phyloP scores from a whole-genome alignment of 1,139 yeast genomes.

The Yamadazyma triangularis region DNA sequence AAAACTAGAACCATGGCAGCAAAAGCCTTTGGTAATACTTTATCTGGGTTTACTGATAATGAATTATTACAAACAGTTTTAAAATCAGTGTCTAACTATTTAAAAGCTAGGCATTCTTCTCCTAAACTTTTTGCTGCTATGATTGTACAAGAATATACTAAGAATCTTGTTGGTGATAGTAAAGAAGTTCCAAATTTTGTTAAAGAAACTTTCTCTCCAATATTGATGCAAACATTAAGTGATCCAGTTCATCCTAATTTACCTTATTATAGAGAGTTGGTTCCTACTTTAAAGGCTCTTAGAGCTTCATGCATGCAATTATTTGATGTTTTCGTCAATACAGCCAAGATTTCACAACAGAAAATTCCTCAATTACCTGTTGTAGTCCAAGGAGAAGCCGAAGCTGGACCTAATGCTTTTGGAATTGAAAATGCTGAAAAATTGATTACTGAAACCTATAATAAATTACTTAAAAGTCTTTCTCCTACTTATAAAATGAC shows the following conservation, averaged over 20 bases:
- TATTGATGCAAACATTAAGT: slow-evolving; percentile 33
- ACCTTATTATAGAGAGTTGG: slow-evolving; percentile 75
- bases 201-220: slow-evolving; percentile 21
- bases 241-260: slow-evolving; percentile 33
- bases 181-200: slow-evolving; percentile 10
- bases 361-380: slow-evolving; percentile 83
- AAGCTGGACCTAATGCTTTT: slow-evolving; percentile 94
- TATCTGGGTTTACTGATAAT: slow-evolving; percentile 51
- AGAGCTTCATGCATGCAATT: slow-evolving; percentile 86
- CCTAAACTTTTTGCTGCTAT: slow-evolving; percentile 72
- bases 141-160: slow-evolving; percentile 70
- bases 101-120: slow-evolving; percentile 68
- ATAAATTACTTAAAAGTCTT: slow-evolving; percentile 58
- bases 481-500: slow-evolving; percentile 71
- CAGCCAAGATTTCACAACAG: slow-evolving; percentile 68
- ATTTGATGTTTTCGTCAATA: slow-evolving; percentile 69
- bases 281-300: slow-evolving; percentile 79
- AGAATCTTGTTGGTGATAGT: slow-evolving; percentile 20
- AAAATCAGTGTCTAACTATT: slow-evolving; percentile 33
- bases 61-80: slow-evolving; percentile 32
- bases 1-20: slow-evolving; percentile 77
- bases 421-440: slow-evolving; percentile 73
- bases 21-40: slow-evolving; percentile 66
- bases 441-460: slow-evolving; percentile 61
- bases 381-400: slow-evolving; percentile 89